Conservation (phyloP, 78 protist genomes). For the Dictyostelium citrinum region DNA sequence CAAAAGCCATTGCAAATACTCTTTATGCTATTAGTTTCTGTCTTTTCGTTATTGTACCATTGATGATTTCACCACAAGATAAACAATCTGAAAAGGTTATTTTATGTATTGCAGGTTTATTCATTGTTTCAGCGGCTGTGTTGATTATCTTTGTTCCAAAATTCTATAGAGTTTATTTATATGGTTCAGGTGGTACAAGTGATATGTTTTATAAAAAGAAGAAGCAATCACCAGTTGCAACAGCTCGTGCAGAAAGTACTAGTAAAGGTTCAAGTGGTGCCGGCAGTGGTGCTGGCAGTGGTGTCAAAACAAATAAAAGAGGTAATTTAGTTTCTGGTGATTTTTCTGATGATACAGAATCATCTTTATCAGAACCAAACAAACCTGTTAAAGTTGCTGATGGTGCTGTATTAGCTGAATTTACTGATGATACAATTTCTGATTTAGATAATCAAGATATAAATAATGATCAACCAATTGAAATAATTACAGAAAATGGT, state of each 20-base stretch:
- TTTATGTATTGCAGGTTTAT: neutral
- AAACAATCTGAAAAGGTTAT: neutral
- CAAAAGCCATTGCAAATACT: neutral
- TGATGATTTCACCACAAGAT: neutral
- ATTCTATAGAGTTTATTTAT: conserved; percentile 2
- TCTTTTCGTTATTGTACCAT: neutral
- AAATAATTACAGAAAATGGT: neutral
- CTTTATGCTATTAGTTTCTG: conserved; percentile 13
- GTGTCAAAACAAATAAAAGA: neutral
- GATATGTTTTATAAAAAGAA: neutral
- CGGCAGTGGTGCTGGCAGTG: neutral
- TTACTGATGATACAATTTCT: conserved; percentile 13
- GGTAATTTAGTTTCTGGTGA: neutral
- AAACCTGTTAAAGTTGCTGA: neutral
- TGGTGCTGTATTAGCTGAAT: conserved; percentile 18
- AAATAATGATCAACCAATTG: neutral
- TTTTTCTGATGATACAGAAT: conserved; percentile 9
- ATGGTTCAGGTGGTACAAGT: conserved; percentile 2
- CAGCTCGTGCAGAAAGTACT: conserved; percentile 7
- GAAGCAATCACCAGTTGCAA: neutral
- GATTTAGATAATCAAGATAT: neutral
- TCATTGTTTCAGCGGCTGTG: neutral
- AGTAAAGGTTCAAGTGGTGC: neutral
- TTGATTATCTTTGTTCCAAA: neutral
- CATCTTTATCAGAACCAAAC: neutral